Base-by-base conservation (phyloP, 106 monocot genomes). In the Cymbidium sinense region DNA sequence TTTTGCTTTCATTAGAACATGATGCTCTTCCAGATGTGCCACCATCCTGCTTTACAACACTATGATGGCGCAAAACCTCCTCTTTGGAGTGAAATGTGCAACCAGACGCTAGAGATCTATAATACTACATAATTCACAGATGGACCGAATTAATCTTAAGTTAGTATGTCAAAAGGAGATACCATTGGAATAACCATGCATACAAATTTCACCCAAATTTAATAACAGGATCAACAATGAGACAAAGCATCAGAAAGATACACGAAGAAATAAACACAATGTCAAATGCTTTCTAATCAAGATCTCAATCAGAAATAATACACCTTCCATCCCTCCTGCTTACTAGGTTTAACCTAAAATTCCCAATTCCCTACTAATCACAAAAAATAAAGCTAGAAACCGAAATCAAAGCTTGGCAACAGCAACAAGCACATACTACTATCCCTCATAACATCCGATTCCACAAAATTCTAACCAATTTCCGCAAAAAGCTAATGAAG, bases 61-160 rank as follows among this genome's bases (percentile, higher is more conserved):
- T 73, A 5, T 78, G 80, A 77, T 83, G 70, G 36, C 19, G 77
- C 73, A 86, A 33, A 70, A 83, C 83, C 64, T 80, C 77, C 33
- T 35, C 29, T 54, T 75, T 77, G 39, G 83, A 86, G 47, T 35
- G 7, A 35, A 77, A 86, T 47, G 73, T 74, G 43, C 25, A 43
- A 23, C 76, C 74, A 43, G 80, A 80, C 12, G 19, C 39, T 2
- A 74, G 83, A 13, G 77, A 83, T 73, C 54, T 77, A 30, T 70
- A 86, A 81, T 77, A 78, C 86, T 86, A 43, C 76, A 73, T 58
- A 65, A 75, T n/a, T 21, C 10, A 8, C 20, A 43, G 5, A 7
- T 11, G n/a, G n/a, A 41, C 17, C 43, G 31, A 75, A 44, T 10
- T 43, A 25, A 75, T 17, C 23, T 21, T 21, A 62, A 23, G 27